Evolutionary conservation across 495 filamentous ascomycete genomes (phyloP).

Genomic region (Aspergillus diversus): DNA sequence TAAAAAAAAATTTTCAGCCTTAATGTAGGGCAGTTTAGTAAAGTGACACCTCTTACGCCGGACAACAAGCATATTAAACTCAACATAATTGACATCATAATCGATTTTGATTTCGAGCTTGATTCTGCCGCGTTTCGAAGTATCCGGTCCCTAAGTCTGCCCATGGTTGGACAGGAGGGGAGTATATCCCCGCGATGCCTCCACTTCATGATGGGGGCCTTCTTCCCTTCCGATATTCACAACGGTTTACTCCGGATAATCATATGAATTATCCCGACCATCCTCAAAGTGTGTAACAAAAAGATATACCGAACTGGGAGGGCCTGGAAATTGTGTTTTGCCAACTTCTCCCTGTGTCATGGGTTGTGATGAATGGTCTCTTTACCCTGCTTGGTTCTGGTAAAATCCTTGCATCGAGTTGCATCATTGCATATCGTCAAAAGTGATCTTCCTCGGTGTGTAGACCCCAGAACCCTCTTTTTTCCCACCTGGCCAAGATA

Average conservation of each 20-base stretch:
- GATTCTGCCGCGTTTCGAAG: background rate
- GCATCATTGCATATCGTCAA: conserved; percentile 9
- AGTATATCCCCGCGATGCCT: too few relatives aligned
- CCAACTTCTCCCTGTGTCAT: too few relatives aligned
- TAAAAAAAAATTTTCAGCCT: background rate
- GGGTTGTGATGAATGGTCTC: background rate
- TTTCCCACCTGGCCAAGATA: background rate
- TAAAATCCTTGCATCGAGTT: conserved; percentile 5
- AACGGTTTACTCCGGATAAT: too few relatives aligned
- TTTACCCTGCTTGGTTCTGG: background rate
- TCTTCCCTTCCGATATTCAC: too few relatives aligned
- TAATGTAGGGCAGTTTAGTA: background rate
- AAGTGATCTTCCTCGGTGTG: background rate
- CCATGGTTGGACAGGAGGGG: too few relatives aligned
- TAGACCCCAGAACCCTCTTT: background rate
- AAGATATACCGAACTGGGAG: background rate
- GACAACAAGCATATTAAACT: background rate
- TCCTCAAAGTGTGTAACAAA: background rate
- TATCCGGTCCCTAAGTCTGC: background rate
- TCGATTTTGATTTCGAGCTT: background rate
- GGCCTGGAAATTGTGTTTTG: background rate
- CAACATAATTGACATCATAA: background rate
- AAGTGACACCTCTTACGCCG: background rate
- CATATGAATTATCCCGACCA: too few relatives aligned
- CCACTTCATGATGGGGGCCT: too few relatives aligned